These are phyloP conservation scores for Glonium stellatum DNA, from an alignment of 495 filamentous ascomycete genomes.

Conservation along the genomic window DNA sequence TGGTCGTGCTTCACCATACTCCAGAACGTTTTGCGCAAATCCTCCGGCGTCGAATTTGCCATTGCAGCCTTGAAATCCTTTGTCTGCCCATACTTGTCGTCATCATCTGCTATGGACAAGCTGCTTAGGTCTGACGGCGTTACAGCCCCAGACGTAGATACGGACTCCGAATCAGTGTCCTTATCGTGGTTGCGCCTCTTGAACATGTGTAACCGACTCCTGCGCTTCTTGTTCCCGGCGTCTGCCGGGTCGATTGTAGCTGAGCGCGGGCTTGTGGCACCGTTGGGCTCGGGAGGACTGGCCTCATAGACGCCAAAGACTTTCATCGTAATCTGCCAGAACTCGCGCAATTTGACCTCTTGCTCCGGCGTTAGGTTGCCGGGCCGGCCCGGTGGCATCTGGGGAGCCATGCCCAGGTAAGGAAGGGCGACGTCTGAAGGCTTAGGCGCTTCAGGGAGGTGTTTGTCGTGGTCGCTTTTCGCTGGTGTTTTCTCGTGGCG, in stretches of 20 bases:
- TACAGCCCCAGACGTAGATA: conserved; percentile 25
- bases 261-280: conserved; percentile 31
- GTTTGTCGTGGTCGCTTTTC: not conserved
- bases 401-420: conserved; percentile 36
- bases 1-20: conserved; percentile 93
- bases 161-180: conserved; percentile 33
- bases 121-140: conserved; percentile 30
- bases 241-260: conserved; percentile 27
- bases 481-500: not conserved
- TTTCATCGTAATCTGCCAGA: conserved; percentile 73
- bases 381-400: conserved; percentile 64
- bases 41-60: conserved; percentile 64
- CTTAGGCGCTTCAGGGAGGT: not conserved
- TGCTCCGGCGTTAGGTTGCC: conserved; percentile 84
- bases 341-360: conserved; percentile 77
- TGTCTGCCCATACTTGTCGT: conserved; percentile 89
- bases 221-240: conserved; percentile 56
- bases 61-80: conserved; percentile 80
- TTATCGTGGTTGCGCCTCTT: conserved; percentile 54
- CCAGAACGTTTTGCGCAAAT: conserved; percentile 81
- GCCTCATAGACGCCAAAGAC: conserved; percentile 61
- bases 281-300: conserved; percentile 2
- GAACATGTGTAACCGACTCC: conserved; percentile 61
- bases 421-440: conserved; percentile 16
- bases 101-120: conserved; percentile 44